Evolutionary conservation across 139 green algal genomes (phyloP).

Genomic region (Raphidocelis subcapitata): DNA sequence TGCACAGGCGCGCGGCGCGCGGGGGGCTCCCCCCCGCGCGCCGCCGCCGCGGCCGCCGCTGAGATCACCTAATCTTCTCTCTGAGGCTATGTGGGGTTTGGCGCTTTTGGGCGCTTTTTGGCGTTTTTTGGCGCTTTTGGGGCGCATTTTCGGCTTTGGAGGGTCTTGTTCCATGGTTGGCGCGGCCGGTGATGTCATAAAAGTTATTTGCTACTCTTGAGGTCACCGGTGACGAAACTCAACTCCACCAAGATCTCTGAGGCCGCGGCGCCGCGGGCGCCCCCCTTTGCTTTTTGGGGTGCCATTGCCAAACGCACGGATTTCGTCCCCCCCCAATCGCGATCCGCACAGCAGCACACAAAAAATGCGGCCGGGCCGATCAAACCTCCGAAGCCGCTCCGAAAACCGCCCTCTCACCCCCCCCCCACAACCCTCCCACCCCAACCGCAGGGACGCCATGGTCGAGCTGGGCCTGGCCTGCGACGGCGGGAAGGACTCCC

Average conservation of each 20-base stretch:
- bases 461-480: constrained; percentile 87
- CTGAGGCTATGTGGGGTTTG: constrained; percentile 41
- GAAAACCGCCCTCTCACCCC: neutral
- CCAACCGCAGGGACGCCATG: constrained; percentile 71
- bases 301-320: neutral
- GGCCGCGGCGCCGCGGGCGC: no score
- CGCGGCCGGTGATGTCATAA: constrained; percentile 42
- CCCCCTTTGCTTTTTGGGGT: neutral
- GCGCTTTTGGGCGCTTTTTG: no score
- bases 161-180: no score
- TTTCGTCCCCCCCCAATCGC: no score
- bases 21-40: constrained; percentile 4
- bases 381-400: neutral
- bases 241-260: constrained; percentile 58
- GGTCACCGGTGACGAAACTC: constrained; percentile 40
- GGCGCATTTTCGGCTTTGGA: no score
- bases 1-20: no score
- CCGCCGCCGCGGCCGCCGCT: no score
- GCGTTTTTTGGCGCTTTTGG: no score
- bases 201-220: constrained; percentile 60
- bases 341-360: no score
- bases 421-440: no score
- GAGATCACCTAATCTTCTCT: constrained; percentile 56
- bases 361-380: neutral
- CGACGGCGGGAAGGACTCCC: constrained; percentile 97